Evolutionary conservation across 2,329 filamentous ascomycete genomes (phyloP).

Genomic region (Trichophyton mentagrophytes): DNA sequence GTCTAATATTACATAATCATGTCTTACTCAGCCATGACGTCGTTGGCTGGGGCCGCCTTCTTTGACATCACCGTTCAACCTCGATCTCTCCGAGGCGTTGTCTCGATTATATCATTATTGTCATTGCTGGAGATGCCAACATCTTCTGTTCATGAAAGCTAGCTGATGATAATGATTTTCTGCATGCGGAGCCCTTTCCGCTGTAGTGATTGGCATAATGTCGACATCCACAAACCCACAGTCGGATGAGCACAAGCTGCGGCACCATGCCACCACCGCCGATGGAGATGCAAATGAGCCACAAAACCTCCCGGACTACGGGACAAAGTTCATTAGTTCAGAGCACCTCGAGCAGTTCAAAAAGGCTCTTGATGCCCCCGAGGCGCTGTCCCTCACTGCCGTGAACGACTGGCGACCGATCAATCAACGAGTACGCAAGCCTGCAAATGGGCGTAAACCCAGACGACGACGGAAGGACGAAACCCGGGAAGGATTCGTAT

Average conservation of each 20-base stretch:
- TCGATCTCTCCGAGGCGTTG: not conserved
- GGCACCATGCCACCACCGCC: not conserved
- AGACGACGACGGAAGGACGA: conserved; percentile 63
- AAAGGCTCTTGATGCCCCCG: conserved; percentile 68
- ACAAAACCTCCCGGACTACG: conserved; percentile 65
- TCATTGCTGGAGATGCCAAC: not conserved
- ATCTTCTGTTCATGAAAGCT: not conserved
- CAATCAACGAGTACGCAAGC: conserved; percentile 52
- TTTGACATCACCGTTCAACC: not conserved
- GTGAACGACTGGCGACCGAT: conserved; percentile 94
- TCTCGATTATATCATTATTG: not conserved
- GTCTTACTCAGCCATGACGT: not conserved
- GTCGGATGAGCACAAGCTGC: not conserved
- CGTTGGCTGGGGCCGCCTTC: not conserved
- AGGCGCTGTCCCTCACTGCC: conserved; percentile 65
- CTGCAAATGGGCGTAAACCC: conserved; percentile 33
- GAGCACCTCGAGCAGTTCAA: conserved; percentile 68
- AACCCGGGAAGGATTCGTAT: conserved; percentile 85
- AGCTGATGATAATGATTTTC: not conserved
- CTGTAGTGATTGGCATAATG: not conserved
- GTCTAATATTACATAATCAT: not conserved
- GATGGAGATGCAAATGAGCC: conserved; percentile 30
- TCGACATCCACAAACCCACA: not conserved
- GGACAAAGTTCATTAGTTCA: conserved; percentile 61
- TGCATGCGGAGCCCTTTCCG: not conserved